Conservation (phyloP, 177 flowering plant genomes). For the Vitis hybrid region DNA sequence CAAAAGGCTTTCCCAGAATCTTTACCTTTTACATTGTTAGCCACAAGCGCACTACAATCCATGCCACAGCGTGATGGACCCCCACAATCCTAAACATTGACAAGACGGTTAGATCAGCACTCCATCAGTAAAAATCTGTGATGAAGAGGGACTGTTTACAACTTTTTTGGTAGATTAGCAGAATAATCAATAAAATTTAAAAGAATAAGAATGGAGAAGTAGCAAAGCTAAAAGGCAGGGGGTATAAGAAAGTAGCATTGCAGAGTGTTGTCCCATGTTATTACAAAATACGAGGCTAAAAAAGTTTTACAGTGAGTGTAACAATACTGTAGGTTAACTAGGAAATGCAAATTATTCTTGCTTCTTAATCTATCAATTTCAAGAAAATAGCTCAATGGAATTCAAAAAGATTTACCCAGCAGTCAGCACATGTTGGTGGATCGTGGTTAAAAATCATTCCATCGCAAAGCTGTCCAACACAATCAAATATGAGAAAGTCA, state of each 20-base stretch:
- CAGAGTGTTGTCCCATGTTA: no score
- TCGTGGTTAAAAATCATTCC: constrained; percentile 91
- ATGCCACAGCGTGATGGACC: constrained; percentile 73
- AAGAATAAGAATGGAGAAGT: neutral
- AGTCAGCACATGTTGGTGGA: constrained; percentile 77
- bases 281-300: neutral
- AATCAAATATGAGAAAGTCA: constrained; percentile 15
- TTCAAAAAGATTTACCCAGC: constrained; percentile 51
- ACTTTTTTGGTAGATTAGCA: neutral
- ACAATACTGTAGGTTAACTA: neutral
- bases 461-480: constrained; percentile 72
- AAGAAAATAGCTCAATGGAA: neutral
- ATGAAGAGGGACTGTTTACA: neutral
- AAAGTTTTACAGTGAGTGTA: neutral
- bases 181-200: neutral
- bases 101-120: constrained; percentile 10
- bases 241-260: neutral
- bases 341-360: neutral
- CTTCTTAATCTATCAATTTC: neutral
- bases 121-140: neutral
- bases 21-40: constrained; percentile 54
- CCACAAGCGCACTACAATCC: constrained; percentile 78
- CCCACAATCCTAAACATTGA: constrained; percentile 67
- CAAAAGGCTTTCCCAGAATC: neutral
- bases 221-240: neutral